Percentiles rank a stretch among this genome's conserved stretches.
Conservation (phyloP, 108 stramenopile species). For the Skeletonema marinoi region DNA sequence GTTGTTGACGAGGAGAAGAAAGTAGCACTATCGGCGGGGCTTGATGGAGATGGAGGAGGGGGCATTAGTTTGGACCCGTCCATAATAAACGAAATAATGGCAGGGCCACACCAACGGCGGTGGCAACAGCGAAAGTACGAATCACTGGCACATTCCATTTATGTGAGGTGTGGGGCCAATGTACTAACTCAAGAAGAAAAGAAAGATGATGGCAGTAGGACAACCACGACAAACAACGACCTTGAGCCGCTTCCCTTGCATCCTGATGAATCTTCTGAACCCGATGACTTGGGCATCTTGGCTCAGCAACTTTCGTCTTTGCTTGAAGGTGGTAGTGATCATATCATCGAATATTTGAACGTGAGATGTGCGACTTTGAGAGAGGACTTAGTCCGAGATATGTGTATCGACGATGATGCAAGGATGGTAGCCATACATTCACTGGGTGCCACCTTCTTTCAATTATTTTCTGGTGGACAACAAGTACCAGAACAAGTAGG, state of each 20-base stretch:
- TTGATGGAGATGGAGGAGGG: neutral
- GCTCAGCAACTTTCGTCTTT: neutral
- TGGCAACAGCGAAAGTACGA: neutral
- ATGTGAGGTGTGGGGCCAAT: neutral
- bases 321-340: neutral
- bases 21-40: neutral
- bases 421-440: neutral
- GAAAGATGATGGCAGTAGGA: neutral
- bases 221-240: neutral
- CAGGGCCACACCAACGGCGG: too few relatives aligned
- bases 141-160: neutral
- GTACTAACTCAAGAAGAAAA: neutral
- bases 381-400: neutral
- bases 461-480: conserved; percentile 6
- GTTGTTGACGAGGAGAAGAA: neutral
- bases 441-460: neutral
- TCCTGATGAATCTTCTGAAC: neutral
- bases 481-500: neutral
- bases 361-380: neutral
- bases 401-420: neutral
- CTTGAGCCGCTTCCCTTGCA: neutral
- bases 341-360: neutral
- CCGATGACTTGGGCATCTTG: neutral
- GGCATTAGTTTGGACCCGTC: too few relatives aligned
- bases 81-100: too few relatives aligned